Evolutionary conservation across 805 yeast species (phyloP).

Genomic region (Candida andamanensis): DNA sequence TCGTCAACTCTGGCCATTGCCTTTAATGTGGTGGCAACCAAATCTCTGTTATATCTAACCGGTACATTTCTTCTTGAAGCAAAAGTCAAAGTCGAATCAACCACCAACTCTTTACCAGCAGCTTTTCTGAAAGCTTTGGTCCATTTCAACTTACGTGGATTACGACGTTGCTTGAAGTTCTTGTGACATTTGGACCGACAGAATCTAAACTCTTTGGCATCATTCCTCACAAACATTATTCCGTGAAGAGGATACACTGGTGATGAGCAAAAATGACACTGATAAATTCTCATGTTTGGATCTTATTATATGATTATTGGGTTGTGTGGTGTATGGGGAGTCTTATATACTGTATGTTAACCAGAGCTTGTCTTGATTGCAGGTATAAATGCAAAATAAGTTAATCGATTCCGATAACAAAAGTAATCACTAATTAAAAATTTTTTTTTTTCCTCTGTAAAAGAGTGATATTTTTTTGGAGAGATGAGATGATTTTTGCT

Average conservation of each 20-base stretch:
- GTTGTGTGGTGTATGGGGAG: too few relatives aligned
- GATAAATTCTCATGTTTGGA: slow-evolving; percentile 67
- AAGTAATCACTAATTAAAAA: too few relatives aligned
- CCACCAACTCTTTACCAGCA: slow-evolving; percentile 97
- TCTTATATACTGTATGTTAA: too few relatives aligned
- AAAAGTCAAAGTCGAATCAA: slow-evolving; percentile 92
- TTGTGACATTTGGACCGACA: slow-evolving; percentile 98
- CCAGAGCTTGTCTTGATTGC: too few relatives aligned
- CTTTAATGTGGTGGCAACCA: slow-evolving; percentile 87
- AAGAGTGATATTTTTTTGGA: too few relatives aligned
- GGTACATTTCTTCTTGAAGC: slow-evolving; percentile 98
- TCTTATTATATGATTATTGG: slow-evolving; percentile 1
- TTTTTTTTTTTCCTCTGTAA: too few relatives aligned
- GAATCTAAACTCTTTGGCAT: slow-evolving; percentile 94
- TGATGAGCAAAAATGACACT: slow-evolving; percentile 95
- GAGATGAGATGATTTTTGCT: too few relatives aligned
- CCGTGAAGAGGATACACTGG: slow-evolving; percentile 87
- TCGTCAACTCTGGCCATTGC: slow-evolving; percentile 96
- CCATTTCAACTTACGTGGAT: slow-evolving; percentile 97
- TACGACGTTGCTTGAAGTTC: slow-evolving; percentile 95
- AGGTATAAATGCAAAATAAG: too few relatives aligned
- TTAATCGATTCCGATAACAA: too few relatives aligned
- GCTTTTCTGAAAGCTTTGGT: slow-evolving; percentile 98
- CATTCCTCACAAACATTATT: slow-evolving; percentile 95
- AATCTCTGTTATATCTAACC: slow-evolving; percentile 93